phyloP scores from a whole-genome alignment of 202 grass and related monocot species.

The Hordeum pubiflorum region DNA sequence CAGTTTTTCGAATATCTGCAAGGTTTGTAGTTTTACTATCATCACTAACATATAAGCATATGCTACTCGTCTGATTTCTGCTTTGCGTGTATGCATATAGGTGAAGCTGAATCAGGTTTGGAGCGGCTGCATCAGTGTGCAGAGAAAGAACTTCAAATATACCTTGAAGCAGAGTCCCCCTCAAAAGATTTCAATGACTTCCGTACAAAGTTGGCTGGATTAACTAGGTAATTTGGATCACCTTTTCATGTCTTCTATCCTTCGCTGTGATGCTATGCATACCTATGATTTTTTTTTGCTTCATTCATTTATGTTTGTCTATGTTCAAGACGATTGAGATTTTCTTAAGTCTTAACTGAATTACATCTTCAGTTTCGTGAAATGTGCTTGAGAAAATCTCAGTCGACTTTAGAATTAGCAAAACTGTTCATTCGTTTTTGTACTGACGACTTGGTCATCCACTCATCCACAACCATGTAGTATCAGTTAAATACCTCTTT shows the following conservation, averaged over 20 bases:
- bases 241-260: constrained; percentile 10
- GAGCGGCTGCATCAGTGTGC: constrained; percentile 96
- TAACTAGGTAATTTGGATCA: constrained; percentile 57
- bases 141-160: constrained; percentile 93
- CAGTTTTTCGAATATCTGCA: constrained; percentile 96
- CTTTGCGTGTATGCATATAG: constrained; percentile 39
- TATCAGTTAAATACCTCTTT: background rate
- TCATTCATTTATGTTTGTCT: background rate
- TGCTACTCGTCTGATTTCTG: constrained; percentile 15
- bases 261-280: constrained; percentile 13
- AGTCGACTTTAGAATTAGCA: background rate
- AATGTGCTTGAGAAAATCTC: background rate
- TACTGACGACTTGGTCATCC: background rate
- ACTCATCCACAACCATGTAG: background rate
- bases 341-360: background rate
- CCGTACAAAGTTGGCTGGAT: constrained; percentile 91
- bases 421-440: background rate
- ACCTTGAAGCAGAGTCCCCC: constrained; percentile 84
- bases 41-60: constrained; percentile 4
- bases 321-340: background rate
- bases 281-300: background rate
- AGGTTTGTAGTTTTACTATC: constrained; percentile 43
- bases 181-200: constrained; percentile 94
- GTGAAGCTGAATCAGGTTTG: constrained; percentile 94
- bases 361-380: background rate